Base-by-base conservation (phyloP, 2,329 filamentous ascomycete genomes). In the Cladophialophora carrionii region DNA sequence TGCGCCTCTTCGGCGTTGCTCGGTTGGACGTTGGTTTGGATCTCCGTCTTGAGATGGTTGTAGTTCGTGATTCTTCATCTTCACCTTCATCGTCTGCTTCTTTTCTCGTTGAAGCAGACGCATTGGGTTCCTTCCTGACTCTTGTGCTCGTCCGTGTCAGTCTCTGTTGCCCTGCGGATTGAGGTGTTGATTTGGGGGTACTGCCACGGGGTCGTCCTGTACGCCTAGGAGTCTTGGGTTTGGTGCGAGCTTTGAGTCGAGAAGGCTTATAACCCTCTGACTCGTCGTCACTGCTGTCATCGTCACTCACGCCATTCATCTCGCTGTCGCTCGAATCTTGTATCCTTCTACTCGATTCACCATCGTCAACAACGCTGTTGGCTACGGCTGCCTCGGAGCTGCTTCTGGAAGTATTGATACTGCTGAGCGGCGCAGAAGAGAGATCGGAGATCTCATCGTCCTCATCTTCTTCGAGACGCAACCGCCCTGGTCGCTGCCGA, bases 371-470 rank as follows among this genome's bases (percentile, higher is more conserved):
- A 20, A 2, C 37, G 37, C n/a, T n/a, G n/a, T n/a, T 20, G 2
- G 37, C 37, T 43, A 17, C 17, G 5, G n/a, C 64, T 20, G 31
- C 24, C 12, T 55, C 29, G 32, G 4, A 37, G 17, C 7, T 14
- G 29, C 26, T 9, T 24, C n/a, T 22, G 7, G 8, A 7, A 32
- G 41, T 52, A 12, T 61, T 43, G 9, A 37, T 56, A 4, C 24
- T 24, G 14, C 53, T 54, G 32, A 34, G 29, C 51, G 29, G 43
- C 3, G 43, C 31, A 10, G 62, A 57, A 37, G 63, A 66, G 9
- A 63, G 41, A 17, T 61, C 62, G 24, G 67, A 69, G n/a, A 53
- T 54, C 14, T 67, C 51, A 52, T 34, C 62, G 8, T 61, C 64
- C 3, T 64, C 56, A 20, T 32, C n/a, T 34, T 57, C 61, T 34